These are phyloP conservation scores for Parathielavia hyrcaniae DNA, from an alignment of 495 filamentous ascomycete genomes.

Conservation along the genomic window DNA sequence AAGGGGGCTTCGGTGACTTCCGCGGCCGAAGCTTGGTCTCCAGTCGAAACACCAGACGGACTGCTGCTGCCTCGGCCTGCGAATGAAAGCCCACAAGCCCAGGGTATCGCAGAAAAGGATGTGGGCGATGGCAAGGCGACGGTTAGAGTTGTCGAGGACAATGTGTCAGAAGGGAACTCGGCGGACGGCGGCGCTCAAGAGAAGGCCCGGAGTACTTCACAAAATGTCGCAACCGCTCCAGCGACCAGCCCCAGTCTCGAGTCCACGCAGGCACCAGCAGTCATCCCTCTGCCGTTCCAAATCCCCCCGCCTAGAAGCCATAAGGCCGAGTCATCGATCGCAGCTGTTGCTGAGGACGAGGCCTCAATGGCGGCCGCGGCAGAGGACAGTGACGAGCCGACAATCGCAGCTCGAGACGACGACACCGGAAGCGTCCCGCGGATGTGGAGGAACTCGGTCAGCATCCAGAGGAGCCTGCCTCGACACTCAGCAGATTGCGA, in stretches of 20 bases:
- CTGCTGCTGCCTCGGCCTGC: slow-evolving; percentile 23
- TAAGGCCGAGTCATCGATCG: slow-evolving; percentile 5
- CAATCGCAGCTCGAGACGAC: neutral
- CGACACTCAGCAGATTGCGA: slow-evolving; percentile 28
- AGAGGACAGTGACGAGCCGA: slow-evolving; percentile 45
- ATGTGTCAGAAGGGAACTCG: slow-evolving; percentile 24
- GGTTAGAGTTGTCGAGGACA: slow-evolving; percentile 39
- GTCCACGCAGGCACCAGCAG: slow-evolving; percentile 29
- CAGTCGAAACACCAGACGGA: slow-evolving; percentile 24
- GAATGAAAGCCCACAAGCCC: slow-evolving; percentile 26
- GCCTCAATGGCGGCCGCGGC: slow-evolving; percentile 47
- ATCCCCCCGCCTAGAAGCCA: slow-evolving; percentile 38
- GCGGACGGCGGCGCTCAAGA: slow-evolving; percentile 21
- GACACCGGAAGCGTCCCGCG: neutral
- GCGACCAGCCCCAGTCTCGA: slow-evolving; percentile 14
- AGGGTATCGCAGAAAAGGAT: slow-evolving; percentile 31
- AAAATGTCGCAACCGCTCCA: neutral
- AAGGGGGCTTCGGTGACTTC: slow-evolving; percentile 24
- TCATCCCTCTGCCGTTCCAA: slow-evolving; percentile 55
- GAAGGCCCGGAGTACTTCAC: slow-evolving; percentile 23
- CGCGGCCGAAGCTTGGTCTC: slow-evolving; percentile 16
- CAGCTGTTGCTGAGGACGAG: neutral
- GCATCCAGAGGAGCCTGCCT: slow-evolving; percentile 29
- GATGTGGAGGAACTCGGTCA: neutral
- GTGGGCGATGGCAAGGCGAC: slow-evolving; percentile 31